These are phyloP conservation scores for Hypoxylon sp. DNA, from an alignment of 2,329 filamentous ascomycete species.

Conservation along the genomic window DNA sequence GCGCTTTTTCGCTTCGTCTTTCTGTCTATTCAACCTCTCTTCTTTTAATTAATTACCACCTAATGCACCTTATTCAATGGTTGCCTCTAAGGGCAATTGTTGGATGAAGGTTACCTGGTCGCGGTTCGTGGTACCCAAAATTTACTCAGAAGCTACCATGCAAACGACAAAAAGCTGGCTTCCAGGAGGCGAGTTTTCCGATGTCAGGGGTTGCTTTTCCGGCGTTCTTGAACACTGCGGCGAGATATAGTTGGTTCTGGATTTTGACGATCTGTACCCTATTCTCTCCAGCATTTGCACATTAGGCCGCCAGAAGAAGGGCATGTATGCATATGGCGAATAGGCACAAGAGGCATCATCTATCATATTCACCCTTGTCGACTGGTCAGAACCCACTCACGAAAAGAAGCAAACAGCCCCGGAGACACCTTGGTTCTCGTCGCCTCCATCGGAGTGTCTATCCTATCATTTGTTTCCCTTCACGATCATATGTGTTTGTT, in stretches of 20 bases:
- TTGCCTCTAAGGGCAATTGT: slow-evolving; percentile 48
- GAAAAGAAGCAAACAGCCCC: slow-evolving; percentile 35
- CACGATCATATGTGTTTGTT: slow-evolving; percentile 49
- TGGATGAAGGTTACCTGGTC: slow-evolving; percentile 37
- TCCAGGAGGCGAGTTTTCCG: slow-evolving; percentile 36
- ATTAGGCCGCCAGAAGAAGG: slow-evolving; percentile 42
- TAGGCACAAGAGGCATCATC: slow-evolving; percentile 49
- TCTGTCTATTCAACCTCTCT: slow-evolving; percentile 59
- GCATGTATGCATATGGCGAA: slow-evolving; percentile 48
- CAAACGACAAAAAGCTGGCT: slow-evolving; percentile 39
- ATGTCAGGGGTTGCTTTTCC: slow-evolving; percentile 36
- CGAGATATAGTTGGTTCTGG: slow-evolving; percentile 46
- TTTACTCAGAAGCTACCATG: slow-evolving; percentile 40
- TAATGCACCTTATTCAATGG: slow-evolving; percentile 60
- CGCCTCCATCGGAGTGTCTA: slow-evolving; percentile 42
- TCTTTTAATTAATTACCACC: slow-evolving; percentile 62
- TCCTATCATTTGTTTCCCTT: slow-evolving; percentile 47
- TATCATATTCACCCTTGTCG: slow-evolving; percentile 40
- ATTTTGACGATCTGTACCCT: slow-evolving; percentile 46
- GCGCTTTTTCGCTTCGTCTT: slow-evolving; percentile 65
- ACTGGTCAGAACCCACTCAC: slow-evolving; percentile 37
- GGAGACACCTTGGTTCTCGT: slow-evolving; percentile 34
- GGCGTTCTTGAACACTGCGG: slow-evolving; percentile 46
- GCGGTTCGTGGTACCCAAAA: slow-evolving; percentile 44
- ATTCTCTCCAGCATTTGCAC: slow-evolving; percentile 43